These are phyloP conservation scores for Ophiocordyceps camponoti-rufipedis DNA, from an alignment of 2,329 filamentous ascomycete species.

Conservation along the genomic window DNA sequence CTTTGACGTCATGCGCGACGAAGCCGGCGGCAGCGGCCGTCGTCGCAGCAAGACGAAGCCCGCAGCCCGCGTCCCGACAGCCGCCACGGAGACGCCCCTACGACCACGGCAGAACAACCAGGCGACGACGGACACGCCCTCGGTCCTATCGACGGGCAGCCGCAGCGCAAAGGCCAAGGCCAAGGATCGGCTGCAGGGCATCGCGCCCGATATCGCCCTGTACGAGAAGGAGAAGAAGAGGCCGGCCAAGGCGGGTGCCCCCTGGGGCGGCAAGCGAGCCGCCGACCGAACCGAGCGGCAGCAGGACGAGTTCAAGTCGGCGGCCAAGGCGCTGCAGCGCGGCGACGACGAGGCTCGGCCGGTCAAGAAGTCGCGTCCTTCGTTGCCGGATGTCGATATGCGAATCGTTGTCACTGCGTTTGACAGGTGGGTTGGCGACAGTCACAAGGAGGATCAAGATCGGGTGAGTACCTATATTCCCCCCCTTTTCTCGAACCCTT, in stretches of 20 bases:
- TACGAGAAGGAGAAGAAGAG: constrained; percentile 93
- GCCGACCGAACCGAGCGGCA: constrained; percentile 38
- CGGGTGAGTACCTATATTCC: constrained; percentile 41
- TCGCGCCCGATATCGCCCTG: constrained; percentile 70
- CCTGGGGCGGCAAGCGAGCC: constrained; percentile 46
- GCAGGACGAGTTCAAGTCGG: constrained; percentile 19
- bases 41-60: constrained; percentile 5
- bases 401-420: constrained; percentile 73
- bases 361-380: constrained; percentile 43
- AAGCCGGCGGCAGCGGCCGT: neutral
- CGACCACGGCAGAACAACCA: constrained; percentile 26
- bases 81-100: constrained; percentile 19
- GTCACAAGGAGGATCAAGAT: constrained; percentile 60
- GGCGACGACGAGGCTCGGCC: constrained; percentile 31
- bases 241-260: constrained; percentile 25
- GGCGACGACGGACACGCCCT: constrained; percentile 66
- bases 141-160: constrained; percentile 45
- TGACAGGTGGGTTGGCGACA: constrained; percentile 58
- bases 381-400: constrained; percentile 45
- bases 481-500: neutral
- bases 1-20: constrained; percentile 25
- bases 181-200: constrained; percentile 52
- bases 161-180: constrained; percentile 82
- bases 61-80: too few relatives aligned
- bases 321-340: constrained; percentile 20